Evolutionary conservation across 441 rosid genomes (phyloP).

Genomic region (Dalechampia spathulata): DNA sequence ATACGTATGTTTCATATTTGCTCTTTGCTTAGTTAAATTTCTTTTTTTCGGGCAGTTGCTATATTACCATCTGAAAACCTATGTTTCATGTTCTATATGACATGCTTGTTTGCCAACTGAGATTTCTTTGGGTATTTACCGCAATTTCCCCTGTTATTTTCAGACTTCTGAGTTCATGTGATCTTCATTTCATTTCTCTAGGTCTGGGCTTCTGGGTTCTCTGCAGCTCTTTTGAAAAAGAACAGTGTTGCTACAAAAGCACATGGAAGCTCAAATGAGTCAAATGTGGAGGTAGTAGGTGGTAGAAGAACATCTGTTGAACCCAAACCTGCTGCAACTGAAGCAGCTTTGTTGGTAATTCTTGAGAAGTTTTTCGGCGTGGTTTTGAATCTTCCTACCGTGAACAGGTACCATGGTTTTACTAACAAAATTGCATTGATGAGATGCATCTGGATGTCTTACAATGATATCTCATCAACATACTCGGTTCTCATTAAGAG

Average conservation of each 20-base stretch:
- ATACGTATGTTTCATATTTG: background rate
- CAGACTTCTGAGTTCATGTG: background rate
- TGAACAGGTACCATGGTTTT: constrained; percentile 92
- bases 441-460: background rate
- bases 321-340: constrained; percentile 67
- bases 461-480: background rate
- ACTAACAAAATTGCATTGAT: too few species aligned
- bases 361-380: constrained; percentile 75
- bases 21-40: background rate
- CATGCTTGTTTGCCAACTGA: background rate
- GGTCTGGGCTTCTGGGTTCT: constrained; percentile 99
- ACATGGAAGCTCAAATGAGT: constrained; percentile 26
- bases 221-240: constrained; percentile 92
- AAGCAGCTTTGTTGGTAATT: constrained; percentile 66
- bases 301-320: constrained; percentile 26
- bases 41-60: background rate
- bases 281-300: constrained; percentile 20
- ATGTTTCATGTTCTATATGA: background rate
- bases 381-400: constrained; percentile 70
- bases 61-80: background rate
- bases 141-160: background rate
- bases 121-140: background rate
- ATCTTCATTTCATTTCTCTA: constrained; percentile 23
- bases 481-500: background rate
- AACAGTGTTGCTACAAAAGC: constrained; percentile 71